Conservation (phyloP, 2,329 filamentous ascomycete species). For the Lanzia echinophila region DNA sequence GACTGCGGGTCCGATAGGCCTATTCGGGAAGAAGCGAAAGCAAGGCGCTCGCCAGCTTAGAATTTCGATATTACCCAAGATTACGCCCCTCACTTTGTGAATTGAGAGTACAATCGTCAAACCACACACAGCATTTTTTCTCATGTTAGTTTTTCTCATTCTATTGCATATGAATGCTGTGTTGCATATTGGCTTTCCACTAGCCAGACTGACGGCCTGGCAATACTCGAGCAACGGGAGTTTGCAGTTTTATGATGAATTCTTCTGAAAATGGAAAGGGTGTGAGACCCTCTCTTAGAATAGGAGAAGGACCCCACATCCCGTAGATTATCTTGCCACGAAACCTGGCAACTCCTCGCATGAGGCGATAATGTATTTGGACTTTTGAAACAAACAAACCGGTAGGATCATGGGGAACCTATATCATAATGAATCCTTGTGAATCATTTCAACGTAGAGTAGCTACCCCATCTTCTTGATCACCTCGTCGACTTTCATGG, state of each 20-base stretch:
- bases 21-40: background rate
- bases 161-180: constrained; percentile 6
- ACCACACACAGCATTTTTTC: background rate
- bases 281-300: constrained; percentile 1
- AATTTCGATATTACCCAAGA: background rate
- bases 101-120: background rate
- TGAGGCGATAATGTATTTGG: background rate
- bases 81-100: background rate
- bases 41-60: background rate
- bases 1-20: background rate
- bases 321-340: constrained; percentile 6
- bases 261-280: background rate
- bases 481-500: constrained; percentile 4
- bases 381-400: constrained; percentile 7
- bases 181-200: background rate
- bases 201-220: constrained; percentile 2
- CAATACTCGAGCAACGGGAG: constrained; percentile 3
- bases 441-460: constrained; percentile 9
- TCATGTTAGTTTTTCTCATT: background rate
- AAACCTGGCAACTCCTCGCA: constrained; percentile 9
- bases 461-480: constrained; percentile 1
- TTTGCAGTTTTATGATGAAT: constrained; percentile 7
- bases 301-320: background rate
- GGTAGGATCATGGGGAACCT: background rate
- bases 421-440: constrained; percentile 9